Evolutionary conservation across 2,329 filamentous ascomycete genomes (phyloP), one percentile per base, ranked within the genome.

Genomic region (Paraphoma chrysanthemicola): DNA sequence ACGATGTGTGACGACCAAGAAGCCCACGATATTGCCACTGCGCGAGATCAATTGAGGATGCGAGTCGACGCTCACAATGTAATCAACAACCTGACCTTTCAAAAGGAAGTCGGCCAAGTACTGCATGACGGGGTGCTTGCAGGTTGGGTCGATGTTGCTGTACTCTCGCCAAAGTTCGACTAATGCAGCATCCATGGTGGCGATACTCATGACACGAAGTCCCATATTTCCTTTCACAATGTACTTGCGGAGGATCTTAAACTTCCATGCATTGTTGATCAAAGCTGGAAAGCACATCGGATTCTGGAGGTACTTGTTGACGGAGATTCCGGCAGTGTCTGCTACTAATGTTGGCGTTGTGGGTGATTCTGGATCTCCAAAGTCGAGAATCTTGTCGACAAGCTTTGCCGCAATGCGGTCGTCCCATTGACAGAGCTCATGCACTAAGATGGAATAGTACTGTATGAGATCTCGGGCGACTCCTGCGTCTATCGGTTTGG

Each of bases 151-250:
- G 38, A 66, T 68, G 8, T 80, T 80, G 54, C 83, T 85, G 83
- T 88, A 73, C 33, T 72, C 69, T 44, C 59, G 60, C 67, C 73
- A 95, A 23, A 91, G 80, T 0, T 75, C 71, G 8, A 96, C 84
- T 36, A 97, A 82, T 30, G 91, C 88, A 8, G 70, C 72, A 62
- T 91, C 90, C 85, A 97, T 89, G 17, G 81, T 81, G n/a, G 87
- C 85, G 48, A 94, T 88, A 17, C 92, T 92, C 72, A 87, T 84
- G 11, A 96, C 90, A 38, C 94, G 89, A 38, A 97, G 82, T 70
- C 96, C 92, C 92, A 98, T 97, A 68, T 94, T 91, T 36, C 91
- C 89, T 54, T 91, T 94, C 68, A 85, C 87, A 50, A 97, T 88
- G 63, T 94, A 87, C 63, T 86, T 89, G 66, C 86, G 87, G 49